Percentiles rank a stretch among this genome's conserved stretches.
Conservation (phyloP, 1,139 yeast genomes). For the Chernovozyma sophiae-reginae region DNA sequence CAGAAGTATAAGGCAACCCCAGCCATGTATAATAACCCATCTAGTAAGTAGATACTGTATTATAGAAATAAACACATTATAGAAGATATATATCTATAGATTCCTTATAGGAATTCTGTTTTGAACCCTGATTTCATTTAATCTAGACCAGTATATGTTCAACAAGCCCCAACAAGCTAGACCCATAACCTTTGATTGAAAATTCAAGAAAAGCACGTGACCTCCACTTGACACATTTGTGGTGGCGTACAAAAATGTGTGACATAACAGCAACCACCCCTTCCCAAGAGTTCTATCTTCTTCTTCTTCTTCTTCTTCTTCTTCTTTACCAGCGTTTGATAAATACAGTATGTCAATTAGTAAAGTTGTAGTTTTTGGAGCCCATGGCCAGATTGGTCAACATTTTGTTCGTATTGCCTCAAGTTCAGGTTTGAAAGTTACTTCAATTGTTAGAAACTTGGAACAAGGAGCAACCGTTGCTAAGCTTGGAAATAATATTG, state of each 20-base stretch:
- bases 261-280: background rate
- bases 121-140: too few relatives aligned
- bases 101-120: too few relatives aligned
- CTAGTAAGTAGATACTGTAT: slow-evolving; percentile 8
- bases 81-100: too few relatives aligned
- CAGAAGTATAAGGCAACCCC: slow-evolving; percentile 5
- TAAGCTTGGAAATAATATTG: slow-evolving; percentile 30
- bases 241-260: background rate
- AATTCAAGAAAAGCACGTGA: too few relatives aligned
- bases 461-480: slow-evolving; percentile 39
- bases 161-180: too few relatives aligned
- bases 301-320: background rate
- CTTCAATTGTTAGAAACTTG: slow-evolving; percentile 49
- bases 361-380: slow-evolving; percentile 45
- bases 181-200: too few relatives aligned
- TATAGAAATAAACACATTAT: slow-evolving; percentile 3
- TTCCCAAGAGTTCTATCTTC: background rate
- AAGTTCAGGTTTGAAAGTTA: slow-evolving; percentile 27
- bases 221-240: too few relatives aligned
- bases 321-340: too few relatives aligned
- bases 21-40: slow-evolving; percentile 7
- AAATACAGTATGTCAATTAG: slow-evolving; percentile 9
- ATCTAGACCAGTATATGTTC: too few relatives aligned
- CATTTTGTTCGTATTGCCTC: slow-evolving; percentile 21
- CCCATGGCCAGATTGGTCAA: slow-evolving; percentile 59